phyloP scores from a whole-genome alignment of 352 stramenopile genomes.

The Aphanomyces euteiches region DNA sequence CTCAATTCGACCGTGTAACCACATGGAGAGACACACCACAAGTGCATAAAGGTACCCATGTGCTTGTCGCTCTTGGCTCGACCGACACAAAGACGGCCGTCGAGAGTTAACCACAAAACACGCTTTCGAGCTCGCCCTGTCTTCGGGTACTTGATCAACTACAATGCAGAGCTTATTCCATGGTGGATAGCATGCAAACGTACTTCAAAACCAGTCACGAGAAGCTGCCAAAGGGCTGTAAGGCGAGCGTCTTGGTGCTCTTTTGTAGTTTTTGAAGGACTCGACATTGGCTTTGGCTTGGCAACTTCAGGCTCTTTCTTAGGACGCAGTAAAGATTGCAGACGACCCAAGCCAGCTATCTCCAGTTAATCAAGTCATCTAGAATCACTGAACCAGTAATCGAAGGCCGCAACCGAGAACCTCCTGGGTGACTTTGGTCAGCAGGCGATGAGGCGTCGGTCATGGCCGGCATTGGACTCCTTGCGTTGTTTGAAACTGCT shows the following conservation, averaged over 20 bases:
- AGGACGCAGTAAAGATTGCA: neutral
- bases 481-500: no score
- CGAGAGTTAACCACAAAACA: slow-evolving; percentile 48
- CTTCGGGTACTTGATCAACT: slow-evolving; percentile 49
- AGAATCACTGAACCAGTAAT: no score
- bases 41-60: slow-evolving; percentile 41
- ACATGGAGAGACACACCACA: slow-evolving; percentile 36
- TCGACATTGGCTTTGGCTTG: slow-evolving; percentile 30
- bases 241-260: slow-evolving; percentile 39
- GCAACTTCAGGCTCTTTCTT: neutral
- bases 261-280: neutral
- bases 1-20: neutral
- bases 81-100: slow-evolving; percentile 45
- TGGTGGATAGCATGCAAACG: neutral
- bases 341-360: neutral
- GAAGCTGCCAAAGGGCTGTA: slow-evolving; percentile 52
- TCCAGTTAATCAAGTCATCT: no score
- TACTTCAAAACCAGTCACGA: slow-evolving; percentile 54
- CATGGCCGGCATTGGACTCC: no score
- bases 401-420: no score
- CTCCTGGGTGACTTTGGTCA: no score
- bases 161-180: neutral
- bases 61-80: slow-evolving; percentile 47
- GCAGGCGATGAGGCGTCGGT: no score
- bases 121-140: slow-evolving; percentile 47